Percentiles rank a stretch among this genome's conserved stretches.
phyloP scores from a whole-genome alignment of 495 filamentous ascomycete genomes.

The Trichoderma gamsii region DNA sequence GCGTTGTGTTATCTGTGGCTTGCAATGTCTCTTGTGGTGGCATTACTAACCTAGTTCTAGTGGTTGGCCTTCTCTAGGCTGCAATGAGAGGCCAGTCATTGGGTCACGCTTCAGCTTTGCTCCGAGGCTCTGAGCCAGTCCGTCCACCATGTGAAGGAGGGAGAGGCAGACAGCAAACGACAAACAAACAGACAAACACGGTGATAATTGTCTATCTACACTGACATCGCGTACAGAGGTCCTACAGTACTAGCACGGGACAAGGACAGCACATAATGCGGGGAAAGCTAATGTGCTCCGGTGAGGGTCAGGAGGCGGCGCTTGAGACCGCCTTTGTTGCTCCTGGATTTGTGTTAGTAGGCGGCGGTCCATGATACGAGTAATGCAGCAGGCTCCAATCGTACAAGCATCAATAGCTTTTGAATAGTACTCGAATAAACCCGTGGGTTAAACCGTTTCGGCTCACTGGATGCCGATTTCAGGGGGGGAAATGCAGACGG shows the following conservation, averaged over 20 bases:
- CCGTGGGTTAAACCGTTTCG: no score
- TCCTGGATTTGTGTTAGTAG: not conserved
- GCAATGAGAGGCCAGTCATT: not conserved
- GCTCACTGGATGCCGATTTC: not conserved
- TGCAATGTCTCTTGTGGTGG: not conserved
- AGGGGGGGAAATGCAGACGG: not conserved
- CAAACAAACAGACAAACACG: not conserved
- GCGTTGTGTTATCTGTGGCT: constrained; percentile 3
- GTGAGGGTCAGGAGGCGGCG: not conserved
- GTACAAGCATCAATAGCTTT: no score
- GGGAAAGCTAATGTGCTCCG: no score
- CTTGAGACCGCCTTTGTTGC: not conserved
- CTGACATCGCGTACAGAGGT: not conserved
- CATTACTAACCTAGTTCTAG: not conserved
- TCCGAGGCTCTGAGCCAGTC: not conserved
- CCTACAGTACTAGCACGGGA: not conserved
- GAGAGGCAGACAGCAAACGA: not conserved
- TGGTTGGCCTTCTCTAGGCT: not conserved
- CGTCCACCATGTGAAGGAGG: not conserved
- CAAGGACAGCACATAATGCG: no score
- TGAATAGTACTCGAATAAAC: no score
- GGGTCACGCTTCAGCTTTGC: not conserved
- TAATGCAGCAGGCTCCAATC: no score
- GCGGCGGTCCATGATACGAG: no score
- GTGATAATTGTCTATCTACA: no score